phyloP scores from a whole-genome alignment of 345 rosid genomes.

The Cardamine resedifolia region DNA sequence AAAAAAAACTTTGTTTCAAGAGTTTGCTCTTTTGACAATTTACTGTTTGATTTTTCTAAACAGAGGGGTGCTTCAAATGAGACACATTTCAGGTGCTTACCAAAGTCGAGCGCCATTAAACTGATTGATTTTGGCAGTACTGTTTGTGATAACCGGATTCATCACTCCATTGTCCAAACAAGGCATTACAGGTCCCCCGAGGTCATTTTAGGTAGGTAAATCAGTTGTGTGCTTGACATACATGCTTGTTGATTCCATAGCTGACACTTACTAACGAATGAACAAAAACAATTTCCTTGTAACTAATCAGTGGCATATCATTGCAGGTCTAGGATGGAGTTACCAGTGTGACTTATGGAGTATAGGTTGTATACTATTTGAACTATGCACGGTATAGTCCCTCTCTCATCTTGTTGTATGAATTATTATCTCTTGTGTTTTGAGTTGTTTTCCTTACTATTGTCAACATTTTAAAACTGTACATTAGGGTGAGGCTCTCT shows the following conservation, averaged over 20 bases:
- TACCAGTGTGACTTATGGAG: conserved; percentile 92
- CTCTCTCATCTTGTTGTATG: neutral
- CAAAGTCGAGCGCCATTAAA: conserved; percentile 89
- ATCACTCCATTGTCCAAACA: conserved; percentile 75
- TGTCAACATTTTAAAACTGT: conserved; percentile 7
- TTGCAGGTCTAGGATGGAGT: conserved; percentile 82
- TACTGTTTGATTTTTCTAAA: conserved; percentile 41
- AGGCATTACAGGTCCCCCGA: conserved; percentile 90
- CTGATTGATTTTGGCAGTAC: conserved; percentile 93
- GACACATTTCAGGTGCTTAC: conserved; percentile 61
- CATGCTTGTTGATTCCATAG: neutral
- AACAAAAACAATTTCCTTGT: neutral
- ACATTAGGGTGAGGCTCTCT: conserved; percentile 70
- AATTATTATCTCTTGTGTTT: neutral
- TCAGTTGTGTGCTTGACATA: neutral
- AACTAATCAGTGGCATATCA: conserved; percentile 11
- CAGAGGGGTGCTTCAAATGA: conserved; percentile 57
- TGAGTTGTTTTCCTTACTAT: conserved; percentile 10
- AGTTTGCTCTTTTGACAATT: conserved; percentile 15
- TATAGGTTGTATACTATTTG: conserved; percentile 73
- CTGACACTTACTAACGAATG: neutral
- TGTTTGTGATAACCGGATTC: conserved; percentile 72
- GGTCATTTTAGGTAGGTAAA: conserved; percentile 66
- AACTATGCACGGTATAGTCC: conserved; percentile 65
- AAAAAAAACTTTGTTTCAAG: neutral